Evolutionary conservation across 352 stramenopile genomes (phyloP).

Genomic region (Aphanomyces cochlioides): DNA sequence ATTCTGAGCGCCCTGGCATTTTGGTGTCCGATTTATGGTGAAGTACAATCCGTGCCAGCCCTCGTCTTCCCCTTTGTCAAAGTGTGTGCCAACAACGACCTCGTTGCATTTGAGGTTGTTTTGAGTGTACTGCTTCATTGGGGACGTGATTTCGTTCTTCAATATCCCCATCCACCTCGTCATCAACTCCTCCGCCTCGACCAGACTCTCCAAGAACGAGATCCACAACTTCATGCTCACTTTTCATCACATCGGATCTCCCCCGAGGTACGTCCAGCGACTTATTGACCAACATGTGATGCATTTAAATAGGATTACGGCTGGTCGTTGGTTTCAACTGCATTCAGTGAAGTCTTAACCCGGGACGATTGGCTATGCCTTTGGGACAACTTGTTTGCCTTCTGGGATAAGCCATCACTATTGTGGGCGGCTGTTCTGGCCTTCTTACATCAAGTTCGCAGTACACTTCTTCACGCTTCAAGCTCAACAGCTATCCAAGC

Average conservation of each 20-base stretch:
- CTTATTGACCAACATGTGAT: neutral
- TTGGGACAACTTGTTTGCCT: conserved; percentile 85
- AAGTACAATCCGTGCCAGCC: conserved; percentile 75
- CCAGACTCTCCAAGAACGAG: conserved; percentile 56
- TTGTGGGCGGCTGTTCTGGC: conserved; percentile 63
- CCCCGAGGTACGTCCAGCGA: conserved; percentile 37
- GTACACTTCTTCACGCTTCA: conserved; percentile 48
- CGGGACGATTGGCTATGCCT: conserved; percentile 85
- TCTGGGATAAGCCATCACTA: conserved; percentile 55
- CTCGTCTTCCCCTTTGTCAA: conserved; percentile 88
- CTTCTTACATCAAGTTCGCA: conserved; percentile 70
- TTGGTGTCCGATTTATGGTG: conserved; percentile 89
- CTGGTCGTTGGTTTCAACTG: conserved; percentile 82
- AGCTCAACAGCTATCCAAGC: conserved; percentile 67
- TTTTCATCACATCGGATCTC: conserved; percentile 60
- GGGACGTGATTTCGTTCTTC: conserved; percentile 75
- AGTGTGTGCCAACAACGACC: conserved; percentile 78
- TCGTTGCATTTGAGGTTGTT: conserved; percentile 87
- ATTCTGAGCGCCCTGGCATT: conserved; percentile 82
- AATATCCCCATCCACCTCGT: conserved; percentile 77
- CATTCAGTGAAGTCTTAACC: conserved; percentile 87
- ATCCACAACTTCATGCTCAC: conserved; percentile 73
- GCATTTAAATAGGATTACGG: conserved; percentile 40
- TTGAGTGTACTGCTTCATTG: conserved; percentile 84
- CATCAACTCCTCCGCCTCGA: conserved; percentile 67